phyloP scores from a whole-genome alignment of 768 basidiomycete genomes.

The Chalciporus pseudorubinellus region DNA sequence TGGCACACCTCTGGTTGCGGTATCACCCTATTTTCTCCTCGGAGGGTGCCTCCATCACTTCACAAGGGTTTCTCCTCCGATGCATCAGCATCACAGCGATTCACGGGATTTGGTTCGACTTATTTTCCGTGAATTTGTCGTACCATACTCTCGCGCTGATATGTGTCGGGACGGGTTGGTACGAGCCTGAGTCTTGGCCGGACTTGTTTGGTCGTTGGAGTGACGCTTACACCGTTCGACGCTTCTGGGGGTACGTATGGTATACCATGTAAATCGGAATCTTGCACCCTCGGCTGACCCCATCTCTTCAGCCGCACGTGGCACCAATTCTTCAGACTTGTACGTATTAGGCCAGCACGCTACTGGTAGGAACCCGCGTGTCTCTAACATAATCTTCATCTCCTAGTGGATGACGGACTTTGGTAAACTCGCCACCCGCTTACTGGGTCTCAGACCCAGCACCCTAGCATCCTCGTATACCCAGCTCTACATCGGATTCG shows the following conservation, averaged over 20 bases:
- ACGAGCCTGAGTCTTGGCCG: slow-evolving; percentile 33
- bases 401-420: slow-evolving; percentile 18
- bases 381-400: not conserved
- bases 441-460: too few species aligned
- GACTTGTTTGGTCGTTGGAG: slow-evolving; percentile 32
- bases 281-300: not conserved
- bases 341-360: slow-evolving; percentile 14
- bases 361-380: not conserved
- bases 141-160: not conserved
- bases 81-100: too few species aligned
- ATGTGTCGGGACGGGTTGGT: not conserved
- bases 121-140: not conserved
- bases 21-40: too few species aligned
- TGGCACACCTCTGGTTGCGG: too few species aligned
- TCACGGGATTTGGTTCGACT: too few species aligned
- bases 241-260: slow-evolving; percentile 40
- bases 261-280: not conserved
- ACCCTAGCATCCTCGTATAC: too few species aligned
- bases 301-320: slow-evolving; percentile 28
- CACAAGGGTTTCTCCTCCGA: too few species aligned
- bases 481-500: too few species aligned
- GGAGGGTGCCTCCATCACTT: too few species aligned
- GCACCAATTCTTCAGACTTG: slow-evolving; percentile 39
- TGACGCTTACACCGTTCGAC: slow-evolving; percentile 39
- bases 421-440: not conserved